Conservation (phyloP, 1,284 basidiomycete species). For the Microbotryum lychnidis-dioicae region DNA sequence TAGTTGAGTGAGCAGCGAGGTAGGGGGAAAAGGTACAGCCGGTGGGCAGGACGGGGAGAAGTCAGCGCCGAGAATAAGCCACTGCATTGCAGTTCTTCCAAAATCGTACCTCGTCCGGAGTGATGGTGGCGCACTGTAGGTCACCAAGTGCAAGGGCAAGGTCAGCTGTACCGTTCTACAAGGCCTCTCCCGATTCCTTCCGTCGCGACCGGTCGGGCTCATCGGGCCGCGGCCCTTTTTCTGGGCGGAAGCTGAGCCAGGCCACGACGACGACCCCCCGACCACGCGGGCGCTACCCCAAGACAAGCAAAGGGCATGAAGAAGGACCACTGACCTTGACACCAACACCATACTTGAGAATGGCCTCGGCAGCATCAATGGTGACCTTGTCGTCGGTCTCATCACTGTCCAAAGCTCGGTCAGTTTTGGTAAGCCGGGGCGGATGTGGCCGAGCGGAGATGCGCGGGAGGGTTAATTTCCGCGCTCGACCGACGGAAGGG, state of each 20-base stretch:
- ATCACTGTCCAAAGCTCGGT: slow-evolving; percentile 23
- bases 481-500: background rate
- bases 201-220: background rate
- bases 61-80: background rate
- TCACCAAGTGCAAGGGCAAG: background rate
- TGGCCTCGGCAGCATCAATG: slow-evolving; percentile 71
- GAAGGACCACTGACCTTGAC: slow-evolving; percentile 52
- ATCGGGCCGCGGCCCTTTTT: background rate
- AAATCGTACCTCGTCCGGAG: slow-evolving; percentile 65
- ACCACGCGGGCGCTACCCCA: background rate
- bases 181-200: slow-evolving; percentile 59
- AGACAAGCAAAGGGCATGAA: background rate
- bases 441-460: too few relatives aligned
- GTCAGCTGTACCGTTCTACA: slow-evolving; percentile 59
- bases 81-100: background rate
- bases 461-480: too few relatives aligned
- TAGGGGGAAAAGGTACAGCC: background rate
- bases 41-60: background rate
- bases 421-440: background rate
- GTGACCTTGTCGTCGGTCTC: slow-evolving; percentile 93
- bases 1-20: background rate
- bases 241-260: background rate
- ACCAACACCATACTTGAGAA: slow-evolving; percentile 68
- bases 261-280: background rate
- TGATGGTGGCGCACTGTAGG: slow-evolving; percentile 84